Percentiles rank a stretch among this genome's conserved stretches.
These are phyloP conservation scores for Isatis tinctoria DNA, from an alignment of 345 rosid species.

Conservation along the genomic window DNA sequence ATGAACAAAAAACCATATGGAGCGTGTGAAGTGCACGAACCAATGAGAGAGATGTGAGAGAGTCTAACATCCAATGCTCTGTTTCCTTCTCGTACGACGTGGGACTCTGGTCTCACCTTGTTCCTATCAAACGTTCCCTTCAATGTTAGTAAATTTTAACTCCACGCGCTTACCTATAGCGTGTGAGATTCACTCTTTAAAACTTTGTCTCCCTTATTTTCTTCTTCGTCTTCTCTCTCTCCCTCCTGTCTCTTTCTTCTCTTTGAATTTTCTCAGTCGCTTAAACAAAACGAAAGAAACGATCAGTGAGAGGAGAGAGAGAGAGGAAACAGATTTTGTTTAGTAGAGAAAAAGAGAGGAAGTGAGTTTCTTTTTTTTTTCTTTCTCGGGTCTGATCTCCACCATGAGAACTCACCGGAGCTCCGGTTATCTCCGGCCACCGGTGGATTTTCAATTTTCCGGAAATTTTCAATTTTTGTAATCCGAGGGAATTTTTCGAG, in stretches of 20 bases:
- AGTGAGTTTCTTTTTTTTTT: not conserved
- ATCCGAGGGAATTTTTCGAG: not conserved
- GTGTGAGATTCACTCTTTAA: slow-evolving; percentile 19
- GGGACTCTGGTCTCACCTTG: slow-evolving; percentile 56
- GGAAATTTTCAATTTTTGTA: slow-evolving; percentile 3
- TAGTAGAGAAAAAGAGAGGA: not conserved
- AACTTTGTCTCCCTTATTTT: slow-evolving; percentile 20
- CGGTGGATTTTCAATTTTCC: slow-evolving; percentile 41
- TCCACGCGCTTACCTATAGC: not conserved
- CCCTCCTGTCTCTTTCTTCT: slow-evolving; percentile 25
- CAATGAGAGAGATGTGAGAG: slow-evolving; percentile 43
- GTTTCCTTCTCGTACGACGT: slow-evolving; percentile 63
- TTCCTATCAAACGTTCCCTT: slow-evolving; percentile 41
- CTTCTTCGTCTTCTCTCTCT: not conserved
- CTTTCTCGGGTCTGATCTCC: not conserved
- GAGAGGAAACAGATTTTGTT: not conserved
- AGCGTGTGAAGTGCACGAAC: slow-evolving; percentile 48
- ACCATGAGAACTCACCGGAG: slow-evolving; percentile 48
- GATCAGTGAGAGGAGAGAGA: slow-evolving; percentile 20
- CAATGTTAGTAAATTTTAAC: slow-evolving; percentile 37
- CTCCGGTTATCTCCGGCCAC: slow-evolving; percentile 36
- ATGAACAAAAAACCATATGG: slow-evolving; percentile 28
- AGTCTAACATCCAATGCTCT: slow-evolving; percentile 41
- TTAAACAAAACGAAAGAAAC: slow-evolving; percentile 4
- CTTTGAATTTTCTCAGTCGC: slow-evolving; percentile 34